Evolutionary conservation across 139 green algal species (phyloP).

Genomic region (Deuterostichococcus epilithicus): DNA sequence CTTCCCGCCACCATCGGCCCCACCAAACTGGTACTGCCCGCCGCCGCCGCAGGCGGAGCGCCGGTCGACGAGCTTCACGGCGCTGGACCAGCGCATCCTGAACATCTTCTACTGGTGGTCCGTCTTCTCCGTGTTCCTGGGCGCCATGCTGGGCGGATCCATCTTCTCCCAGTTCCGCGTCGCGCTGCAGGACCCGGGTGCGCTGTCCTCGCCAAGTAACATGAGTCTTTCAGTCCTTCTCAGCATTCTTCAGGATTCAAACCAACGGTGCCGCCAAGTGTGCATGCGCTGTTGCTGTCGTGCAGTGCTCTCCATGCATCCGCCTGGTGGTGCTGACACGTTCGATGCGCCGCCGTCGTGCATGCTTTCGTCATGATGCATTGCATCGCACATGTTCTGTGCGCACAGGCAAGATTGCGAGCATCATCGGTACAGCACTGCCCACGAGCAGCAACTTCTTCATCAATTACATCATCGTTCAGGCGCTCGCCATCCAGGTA

Average conservation of each 20-base stretch:
- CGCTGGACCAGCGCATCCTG: conserved; percentile 46
- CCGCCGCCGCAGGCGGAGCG: conserved; percentile 40
- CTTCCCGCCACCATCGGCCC: no score
- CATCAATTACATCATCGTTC: conserved; percentile 55
- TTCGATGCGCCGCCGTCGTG: no score
- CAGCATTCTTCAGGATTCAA: no score
- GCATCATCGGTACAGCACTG: conserved; percentile 65
- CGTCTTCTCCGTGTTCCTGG: conserved; percentile 62
- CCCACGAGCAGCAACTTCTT: conserved; percentile 87
- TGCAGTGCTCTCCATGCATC: no score
- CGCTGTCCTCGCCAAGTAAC: no score
- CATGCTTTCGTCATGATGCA: no score
- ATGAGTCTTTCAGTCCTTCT: no score
- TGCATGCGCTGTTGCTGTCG: no score
- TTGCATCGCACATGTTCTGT: no score
- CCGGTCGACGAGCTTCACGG: conserved; percentile 22
- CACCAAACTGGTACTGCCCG: no score
- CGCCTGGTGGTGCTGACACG: no score
- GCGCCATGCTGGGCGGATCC: conserved; percentile 53
- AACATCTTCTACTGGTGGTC: conserved; percentile 55
- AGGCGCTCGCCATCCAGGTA: conserved; percentile 11
- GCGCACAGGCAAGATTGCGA: conserved; percentile 38
- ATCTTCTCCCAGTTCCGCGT: conserved; percentile 37
- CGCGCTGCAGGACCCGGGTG: conserved; percentile 44
- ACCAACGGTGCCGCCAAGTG: no score